These are phyloP conservation scores for Cryptomeria japonica DNA, from an alignment of 75 land plant species.

Conservation along the genomic window DNA sequence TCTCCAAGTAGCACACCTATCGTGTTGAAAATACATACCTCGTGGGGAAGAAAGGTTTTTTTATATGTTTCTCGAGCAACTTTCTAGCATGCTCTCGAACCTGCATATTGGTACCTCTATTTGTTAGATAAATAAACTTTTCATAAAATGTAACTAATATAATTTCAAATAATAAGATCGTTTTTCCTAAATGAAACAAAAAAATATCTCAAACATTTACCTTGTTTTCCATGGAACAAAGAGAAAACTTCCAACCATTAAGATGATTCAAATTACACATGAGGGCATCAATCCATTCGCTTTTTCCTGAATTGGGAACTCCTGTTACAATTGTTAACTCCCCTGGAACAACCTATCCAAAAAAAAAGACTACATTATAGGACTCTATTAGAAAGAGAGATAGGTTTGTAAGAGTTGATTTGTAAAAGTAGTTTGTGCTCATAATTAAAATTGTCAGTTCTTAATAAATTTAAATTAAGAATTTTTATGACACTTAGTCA, in stretches of 20 bases:
- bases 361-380: not conserved
- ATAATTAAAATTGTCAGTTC: not conserved
- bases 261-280: constrained; percentile 68
- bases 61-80: constrained; percentile 82
- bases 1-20: not conserved
- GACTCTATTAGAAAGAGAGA: not conserved
- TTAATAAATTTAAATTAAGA: not conserved
- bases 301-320: constrained; percentile 98
- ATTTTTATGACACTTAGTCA: not conserved
- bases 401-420: not conserved
- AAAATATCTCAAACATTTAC: constrained; percentile 21
- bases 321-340: constrained; percentile 93
- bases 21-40: constrained; percentile 30
- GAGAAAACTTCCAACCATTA: constrained; percentile 86
- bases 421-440: not conserved
- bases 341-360: constrained; percentile 88
- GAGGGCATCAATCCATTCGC: constrained; percentile 99
- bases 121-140: not conserved
- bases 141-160: not conserved
- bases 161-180: not conserved
- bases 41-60: constrained; percentile 83
- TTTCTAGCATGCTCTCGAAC: constrained; percentile 95
- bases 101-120: constrained; percentile 26
- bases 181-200: not conserved
- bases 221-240: constrained; percentile 99